A percentile compares a stretch with the other conserved stretches of the same genome.
Conservation (phyloP, 768 basidiomycete genomes). For the Lyophyllum shimeji region DNA sequence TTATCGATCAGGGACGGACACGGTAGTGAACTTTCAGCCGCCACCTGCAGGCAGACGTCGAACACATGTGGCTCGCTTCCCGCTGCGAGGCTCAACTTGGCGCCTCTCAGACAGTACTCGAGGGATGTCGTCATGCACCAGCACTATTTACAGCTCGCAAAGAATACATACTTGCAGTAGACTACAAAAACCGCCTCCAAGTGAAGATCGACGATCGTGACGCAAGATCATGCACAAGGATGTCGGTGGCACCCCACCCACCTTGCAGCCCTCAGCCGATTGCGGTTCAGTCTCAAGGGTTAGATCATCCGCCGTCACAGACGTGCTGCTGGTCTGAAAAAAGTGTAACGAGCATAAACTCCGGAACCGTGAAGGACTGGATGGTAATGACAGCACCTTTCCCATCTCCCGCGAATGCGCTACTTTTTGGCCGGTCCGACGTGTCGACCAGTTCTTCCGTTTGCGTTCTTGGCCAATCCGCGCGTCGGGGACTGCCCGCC, state of each 20-base stretch:
- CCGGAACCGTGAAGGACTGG: not conserved
- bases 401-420: not conserved
- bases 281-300: not conserved
- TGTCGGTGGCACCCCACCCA: not conserved
- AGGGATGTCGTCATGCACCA: too few relatives aligned
- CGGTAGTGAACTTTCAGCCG: too few relatives aligned
- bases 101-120: too few relatives aligned
- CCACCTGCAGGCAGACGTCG: too few relatives aligned
- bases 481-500: not conserved
- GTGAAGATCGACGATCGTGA: too few relatives aligned
- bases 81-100: too few relatives aligned
- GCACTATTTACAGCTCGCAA: too few relatives aligned
- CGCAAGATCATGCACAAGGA: too few relatives aligned
- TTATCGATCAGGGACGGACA: too few relatives aligned
- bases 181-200: not conserved
- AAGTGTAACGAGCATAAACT: not conserved
- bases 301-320: not conserved
- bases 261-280: not conserved
- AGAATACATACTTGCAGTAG: too few relatives aligned
- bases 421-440: conserved; percentile 10
- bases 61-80: too few relatives aligned
- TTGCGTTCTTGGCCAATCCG: conserved; percentile 8
- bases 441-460: conserved; percentile 14
- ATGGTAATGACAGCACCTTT: not conserved
- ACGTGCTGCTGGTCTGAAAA: not conserved